These are phyloP conservation scores for Picea sitchensis DNA, from an alignment of 75 land plant species.

Conservation along the genomic window DNA sequence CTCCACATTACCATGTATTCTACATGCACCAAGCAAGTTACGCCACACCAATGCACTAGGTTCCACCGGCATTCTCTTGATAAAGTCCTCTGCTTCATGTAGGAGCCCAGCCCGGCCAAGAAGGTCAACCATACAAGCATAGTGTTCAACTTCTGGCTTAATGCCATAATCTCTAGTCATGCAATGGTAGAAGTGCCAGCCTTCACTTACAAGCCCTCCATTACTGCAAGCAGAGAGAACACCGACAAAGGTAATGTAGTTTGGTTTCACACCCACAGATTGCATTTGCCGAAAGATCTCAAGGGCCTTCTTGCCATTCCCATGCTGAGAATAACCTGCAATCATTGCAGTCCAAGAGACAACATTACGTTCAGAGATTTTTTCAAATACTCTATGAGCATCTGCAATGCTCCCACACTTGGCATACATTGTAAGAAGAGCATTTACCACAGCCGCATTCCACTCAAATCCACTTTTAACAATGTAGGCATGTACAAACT, in stretches of 20 bases:
- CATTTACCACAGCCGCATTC: conserved; percentile 22
- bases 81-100: conserved; percentile 31
- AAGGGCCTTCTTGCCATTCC: conserved; percentile 22
- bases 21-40: conserved; percentile 40
- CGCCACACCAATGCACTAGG: conserved; percentile 37
- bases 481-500: conserved; percentile 18
- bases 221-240: conserved; percentile 37
- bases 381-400: conserved; percentile 29
- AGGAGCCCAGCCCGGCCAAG: conserved; percentile 37
- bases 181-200: conserved; percentile 19
- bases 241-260: conserved; percentile 29
- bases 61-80: conserved; percentile 32
- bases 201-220: conserved; percentile 24
- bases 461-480: conserved; percentile 12
- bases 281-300: conserved; percentile 22
- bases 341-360: conserved; percentile 45
- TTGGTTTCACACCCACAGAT: conserved; percentile 19
- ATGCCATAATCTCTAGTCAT: conserved; percentile 30
- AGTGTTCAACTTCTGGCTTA: conserved; percentile 36
- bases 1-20: conserved; percentile 20
- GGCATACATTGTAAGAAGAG: conserved; percentile 59
- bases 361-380: conserved; percentile 20
- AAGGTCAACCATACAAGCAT: conserved; percentile 46
- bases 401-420: conserved; percentile 47
- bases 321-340: conserved; percentile 33